Evolutionary conservation across 2,329 filamentous ascomycete species (phyloP).

Genomic region (Trichoderma sp.): DNA sequence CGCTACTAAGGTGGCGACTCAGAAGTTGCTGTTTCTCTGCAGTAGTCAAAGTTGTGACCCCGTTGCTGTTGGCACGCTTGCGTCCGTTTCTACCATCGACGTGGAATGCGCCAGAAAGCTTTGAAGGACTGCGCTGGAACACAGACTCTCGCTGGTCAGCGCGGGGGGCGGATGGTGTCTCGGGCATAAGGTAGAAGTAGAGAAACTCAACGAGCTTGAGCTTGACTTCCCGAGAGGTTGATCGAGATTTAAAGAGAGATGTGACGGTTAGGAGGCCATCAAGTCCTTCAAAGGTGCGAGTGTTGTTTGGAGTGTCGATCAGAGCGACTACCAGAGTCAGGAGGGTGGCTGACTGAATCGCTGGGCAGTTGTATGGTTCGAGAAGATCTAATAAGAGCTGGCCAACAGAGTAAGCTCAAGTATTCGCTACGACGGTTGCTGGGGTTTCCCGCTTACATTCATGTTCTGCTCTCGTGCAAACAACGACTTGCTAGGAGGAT

Average conservation of each 20-base stretch:
- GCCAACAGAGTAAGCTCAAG: neutral
- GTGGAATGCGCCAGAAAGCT: conserved; percentile 60
- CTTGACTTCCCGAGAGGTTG: conserved; percentile 85
- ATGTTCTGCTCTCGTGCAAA: conserved; percentile 91
- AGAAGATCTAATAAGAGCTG: conserved; percentile 89
- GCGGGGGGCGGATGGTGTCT: conserved; percentile 63
- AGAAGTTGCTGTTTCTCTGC: conserved; percentile 81
- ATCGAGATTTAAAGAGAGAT: conserved; percentile 86
- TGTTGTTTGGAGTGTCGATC: conserved; percentile 83
- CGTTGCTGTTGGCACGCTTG: conserved; percentile 41
- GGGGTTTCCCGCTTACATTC: conserved; percentile 64
- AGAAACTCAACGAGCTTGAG: conserved; percentile 95
- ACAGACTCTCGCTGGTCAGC: conserved; percentile 49
- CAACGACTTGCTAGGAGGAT: conserved; percentile 83
- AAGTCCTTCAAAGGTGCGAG: conserved; percentile 85
- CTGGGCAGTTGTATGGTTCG: conserved; percentile 86
- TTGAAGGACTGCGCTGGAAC: conserved; percentile 68
- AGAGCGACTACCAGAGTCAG: conserved; percentile 88
- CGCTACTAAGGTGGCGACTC: conserved; percentile 75
- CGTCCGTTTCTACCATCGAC: conserved; percentile 34
- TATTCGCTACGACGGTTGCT: neutral
- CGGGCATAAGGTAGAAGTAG: conserved; percentile 98
- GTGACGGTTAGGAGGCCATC: conserved; percentile 91
- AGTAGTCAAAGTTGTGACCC: conserved; percentile 60
- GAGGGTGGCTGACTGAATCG: conserved; percentile 86